Conservation (phyloP, 441 rosid species). For the Jatropha podagrica region DNA sequence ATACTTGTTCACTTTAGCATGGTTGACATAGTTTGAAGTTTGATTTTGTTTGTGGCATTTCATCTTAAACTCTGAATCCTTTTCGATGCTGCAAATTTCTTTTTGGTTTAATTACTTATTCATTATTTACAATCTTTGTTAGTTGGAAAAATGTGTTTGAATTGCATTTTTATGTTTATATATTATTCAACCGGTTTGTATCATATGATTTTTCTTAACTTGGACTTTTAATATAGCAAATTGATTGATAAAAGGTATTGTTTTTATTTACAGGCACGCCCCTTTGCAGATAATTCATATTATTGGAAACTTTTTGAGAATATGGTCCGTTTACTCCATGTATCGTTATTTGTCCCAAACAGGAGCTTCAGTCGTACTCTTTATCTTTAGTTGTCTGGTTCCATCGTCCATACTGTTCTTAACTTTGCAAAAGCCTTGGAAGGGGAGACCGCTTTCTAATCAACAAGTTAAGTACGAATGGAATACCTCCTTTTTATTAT, state of each 20-base stretch:
- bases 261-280: slow-evolving; percentile 47
- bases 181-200: neutral
- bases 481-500: neutral
- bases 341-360: slow-evolving; percentile 72
- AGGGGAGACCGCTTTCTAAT: slow-evolving; percentile 86
- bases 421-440: slow-evolving; percentile 92
- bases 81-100: neutral
- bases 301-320: slow-evolving; percentile 72
- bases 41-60: too few relatives aligned
- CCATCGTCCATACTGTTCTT: slow-evolving; percentile 74
- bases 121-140: neutral
- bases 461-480: slow-evolving; percentile 55
- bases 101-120: neutral
- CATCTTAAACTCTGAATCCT: too few relatives aligned
- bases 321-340: slow-evolving; percentile 96
- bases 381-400: slow-evolving; percentile 78
- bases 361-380: slow-evolving; percentile 80
- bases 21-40: too few relatives aligned
- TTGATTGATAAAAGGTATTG: slow-evolving; percentile 8
- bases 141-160: neutral
- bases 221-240: slow-evolving; percentile 1
- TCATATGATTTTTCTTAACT: neutral
- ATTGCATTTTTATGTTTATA: neutral
- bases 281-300: slow-evolving; percentile 84
- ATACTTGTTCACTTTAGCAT: too few relatives aligned